Evolutionary conservation across 768 basidiomycete species (phyloP).

Genomic region (Kwoniella heveanensis): DNA sequence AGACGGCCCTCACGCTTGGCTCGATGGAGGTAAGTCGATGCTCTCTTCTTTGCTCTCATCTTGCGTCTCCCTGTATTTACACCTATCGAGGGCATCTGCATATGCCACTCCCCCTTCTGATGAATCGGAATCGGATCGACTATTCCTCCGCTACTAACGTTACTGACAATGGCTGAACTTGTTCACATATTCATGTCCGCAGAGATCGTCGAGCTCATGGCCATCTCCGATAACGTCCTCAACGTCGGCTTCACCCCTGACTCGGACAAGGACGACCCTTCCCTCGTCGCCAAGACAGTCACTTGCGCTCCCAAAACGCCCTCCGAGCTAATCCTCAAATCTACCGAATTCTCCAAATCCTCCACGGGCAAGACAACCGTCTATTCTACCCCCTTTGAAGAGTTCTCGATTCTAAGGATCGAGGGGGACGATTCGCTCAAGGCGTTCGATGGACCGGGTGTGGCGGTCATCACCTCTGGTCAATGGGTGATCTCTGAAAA

Average conservation of each 20-base stretch:
- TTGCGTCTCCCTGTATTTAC: no score
- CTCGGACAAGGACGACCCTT: constrained; percentile 37
- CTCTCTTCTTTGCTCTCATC: no score
- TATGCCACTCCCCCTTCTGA: no score
- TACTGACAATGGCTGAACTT: background rate
- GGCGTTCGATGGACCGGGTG: constrained; percentile 37
- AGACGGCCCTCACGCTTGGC: constrained; percentile 92
- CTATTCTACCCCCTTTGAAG: constrained; percentile 45
- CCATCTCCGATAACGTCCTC: constrained; percentile 62
- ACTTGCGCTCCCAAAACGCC: constrained; percentile 29
- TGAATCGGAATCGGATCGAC: no score
- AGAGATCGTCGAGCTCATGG: constrained; percentile 99
- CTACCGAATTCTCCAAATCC: constrained; percentile 25
- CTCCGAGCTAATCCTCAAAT: constrained; percentile 15
- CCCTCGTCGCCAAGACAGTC: constrained; percentile 38
- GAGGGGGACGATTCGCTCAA: constrained; percentile 28
- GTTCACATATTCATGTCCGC: background rate
- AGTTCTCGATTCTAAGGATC: constrained; percentile 45
- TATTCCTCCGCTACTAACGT: no score
- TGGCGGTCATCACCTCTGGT: constrained; percentile 36
- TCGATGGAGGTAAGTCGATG: constrained; percentile 72
- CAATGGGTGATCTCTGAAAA: constrained; percentile 8
- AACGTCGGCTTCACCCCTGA: constrained; percentile 47
- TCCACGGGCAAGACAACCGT: constrained; percentile 26
- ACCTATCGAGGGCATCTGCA: no score